A percentile compares a stretch with the other conserved stretches of the same genome.
Evolutionary conservation across 2,329 filamentous ascomycete species (phyloP).

Genomic region (Pseudocercospora cruenta): DNA sequence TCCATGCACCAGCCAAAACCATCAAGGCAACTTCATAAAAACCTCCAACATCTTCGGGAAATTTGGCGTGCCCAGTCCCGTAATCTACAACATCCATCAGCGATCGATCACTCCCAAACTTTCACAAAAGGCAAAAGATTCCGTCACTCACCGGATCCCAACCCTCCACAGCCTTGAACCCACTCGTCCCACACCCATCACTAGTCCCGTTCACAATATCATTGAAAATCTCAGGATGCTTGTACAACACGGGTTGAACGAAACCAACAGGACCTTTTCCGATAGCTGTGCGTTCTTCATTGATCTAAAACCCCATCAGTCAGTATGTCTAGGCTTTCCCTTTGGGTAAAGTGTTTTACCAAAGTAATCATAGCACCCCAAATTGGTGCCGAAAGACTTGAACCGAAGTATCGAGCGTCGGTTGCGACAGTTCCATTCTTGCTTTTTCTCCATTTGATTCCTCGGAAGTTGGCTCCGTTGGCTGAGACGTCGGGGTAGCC

Average conservation of each 20-base stretch:
- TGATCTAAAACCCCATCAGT: conserved; percentile 4
- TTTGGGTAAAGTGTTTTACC: neutral
- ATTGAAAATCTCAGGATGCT: conserved; percentile 36
- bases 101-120: too few relatives aligned
- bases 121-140: too few relatives aligned
- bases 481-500: conserved; percentile 44
- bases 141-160: conserved; percentile 11
- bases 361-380: conserved; percentile 33
- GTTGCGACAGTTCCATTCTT: conserved; percentile 40
- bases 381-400: conserved; percentile 30
- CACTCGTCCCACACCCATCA: conserved; percentile 18
- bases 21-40: too few relatives aligned
- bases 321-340: neutral
- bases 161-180: conserved; percentile 32
- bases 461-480: conserved; percentile 45
- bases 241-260: conserved; percentile 38
- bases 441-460: neutral
- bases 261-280: conserved; percentile 38
- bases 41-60: too few relatives aligned
- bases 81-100: neutral
- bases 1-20: too few relatives aligned
- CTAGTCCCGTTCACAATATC: conserved; percentile 31
- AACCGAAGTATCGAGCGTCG: conserved; percentile 24
- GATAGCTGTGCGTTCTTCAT: conserved; percentile 28
- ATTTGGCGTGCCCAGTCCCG: neutral